These are phyloP conservation scores for Dittrichia graveolens DNA, from an alignment of 129 eudicot species.

Conservation along the genomic window DNA sequence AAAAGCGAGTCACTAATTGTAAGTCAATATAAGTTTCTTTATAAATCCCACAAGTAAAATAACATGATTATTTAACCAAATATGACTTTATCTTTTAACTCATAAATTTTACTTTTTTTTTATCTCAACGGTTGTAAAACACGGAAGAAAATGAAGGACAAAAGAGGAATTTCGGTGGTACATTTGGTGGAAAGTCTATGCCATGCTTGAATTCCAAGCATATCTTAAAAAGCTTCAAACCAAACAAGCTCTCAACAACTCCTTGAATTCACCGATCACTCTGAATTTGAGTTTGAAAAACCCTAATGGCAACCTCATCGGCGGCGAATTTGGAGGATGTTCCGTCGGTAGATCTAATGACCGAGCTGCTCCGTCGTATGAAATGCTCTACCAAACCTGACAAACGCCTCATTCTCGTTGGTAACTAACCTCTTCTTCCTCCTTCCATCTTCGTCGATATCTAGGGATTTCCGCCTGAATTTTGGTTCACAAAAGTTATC, in stretches of 20 bases:
- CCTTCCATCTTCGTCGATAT: neutral
- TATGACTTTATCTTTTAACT: too few species aligned
- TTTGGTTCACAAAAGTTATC: conserved; percentile 11
- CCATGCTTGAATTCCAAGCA: conserved; percentile 26
- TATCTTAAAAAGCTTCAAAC: neutral
- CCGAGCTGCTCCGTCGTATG: conserved; percentile 90
- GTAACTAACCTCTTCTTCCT: conserved; percentile 35
- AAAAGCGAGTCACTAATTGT: too few species aligned
- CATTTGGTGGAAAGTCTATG: neutral
- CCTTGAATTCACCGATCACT: neutral
- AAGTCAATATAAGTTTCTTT: too few species aligned
- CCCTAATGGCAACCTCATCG: conserved; percentile 49
- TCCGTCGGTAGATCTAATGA: conserved; percentile 71
- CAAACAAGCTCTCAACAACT: neutral
- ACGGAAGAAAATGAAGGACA: neutral
- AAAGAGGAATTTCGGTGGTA: conserved; percentile 1
- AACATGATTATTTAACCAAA: too few species aligned
- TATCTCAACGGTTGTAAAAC: too few species aligned
- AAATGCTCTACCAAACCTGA: conserved; percentile 84
- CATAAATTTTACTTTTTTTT: too few species aligned
- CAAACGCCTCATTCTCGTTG: conserved; percentile 95
- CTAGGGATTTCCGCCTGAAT: neutral
- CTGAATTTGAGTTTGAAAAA: conserved; percentile 2
- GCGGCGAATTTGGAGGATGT: conserved; percentile 75
- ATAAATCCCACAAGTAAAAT: too few species aligned